A percentile compares a stretch with the other conserved stretches of the same genome.
Evolutionary conservation across 2,329 filamentous ascomycete species (phyloP).

Genomic region (Colletotrichum liriopes): DNA sequence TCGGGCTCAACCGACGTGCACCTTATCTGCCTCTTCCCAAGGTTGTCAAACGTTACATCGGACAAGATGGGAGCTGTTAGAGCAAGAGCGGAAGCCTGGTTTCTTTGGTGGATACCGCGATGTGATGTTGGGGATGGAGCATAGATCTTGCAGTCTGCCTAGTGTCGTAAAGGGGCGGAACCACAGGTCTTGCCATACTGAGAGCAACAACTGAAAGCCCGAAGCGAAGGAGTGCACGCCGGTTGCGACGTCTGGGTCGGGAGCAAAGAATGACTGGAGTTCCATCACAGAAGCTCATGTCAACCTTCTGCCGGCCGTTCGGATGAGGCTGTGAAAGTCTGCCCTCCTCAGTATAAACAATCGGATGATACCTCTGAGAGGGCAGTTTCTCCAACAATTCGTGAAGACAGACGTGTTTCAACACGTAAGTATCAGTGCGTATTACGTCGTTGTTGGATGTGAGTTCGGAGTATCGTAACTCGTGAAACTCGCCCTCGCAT

Average conservation of each 20-base stretch:
- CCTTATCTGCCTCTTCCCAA: not conserved
- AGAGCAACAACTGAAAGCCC: not conserved
- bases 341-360: not conserved
- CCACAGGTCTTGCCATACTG: not conserved
- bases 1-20: not conserved
- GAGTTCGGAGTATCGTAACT: not conserved
- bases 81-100: not conserved
- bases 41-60: not conserved
- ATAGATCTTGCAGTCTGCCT: too few species aligned
- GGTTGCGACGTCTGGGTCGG: not conserved
- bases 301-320: not conserved
- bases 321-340: not conserved
- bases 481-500: not conserved
- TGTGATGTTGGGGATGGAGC: too few species aligned
- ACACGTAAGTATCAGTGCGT: not conserved
- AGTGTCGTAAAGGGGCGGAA: not conserved
- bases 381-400: too few species aligned
- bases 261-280: not conserved
- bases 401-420: conserved; percentile 6
- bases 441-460: not conserved
- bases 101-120: not conserved
- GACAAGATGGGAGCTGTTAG: not conserved
- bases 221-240: not conserved
- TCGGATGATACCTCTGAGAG: not conserved
- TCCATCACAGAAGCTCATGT: not conserved